Evolutionary conservation across 352 stramenopile species (phyloP).

Genomic region (Globisporangium radiosum): DNA sequence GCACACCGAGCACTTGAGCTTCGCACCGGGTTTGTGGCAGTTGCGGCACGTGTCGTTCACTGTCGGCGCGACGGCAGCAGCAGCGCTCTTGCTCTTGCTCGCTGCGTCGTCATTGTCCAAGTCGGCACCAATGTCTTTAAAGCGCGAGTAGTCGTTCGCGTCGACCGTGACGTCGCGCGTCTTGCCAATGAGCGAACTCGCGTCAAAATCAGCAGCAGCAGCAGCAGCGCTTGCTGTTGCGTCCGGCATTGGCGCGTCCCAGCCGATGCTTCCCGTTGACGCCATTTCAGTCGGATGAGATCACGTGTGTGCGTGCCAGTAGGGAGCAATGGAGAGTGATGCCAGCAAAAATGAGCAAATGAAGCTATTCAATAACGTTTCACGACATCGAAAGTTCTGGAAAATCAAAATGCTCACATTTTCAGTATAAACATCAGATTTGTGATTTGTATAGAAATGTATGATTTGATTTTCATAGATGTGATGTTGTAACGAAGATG

Average conservation of each 20-base stretch:
- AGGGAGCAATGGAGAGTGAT: background rate
- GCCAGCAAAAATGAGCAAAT: background rate
- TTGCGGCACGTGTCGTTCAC: conserved; percentile 52
- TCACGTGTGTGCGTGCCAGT: background rate
- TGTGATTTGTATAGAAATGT: no score
- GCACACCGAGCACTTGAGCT: conserved; percentile 84
- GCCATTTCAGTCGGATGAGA: background rate
- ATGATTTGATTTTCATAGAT: no score
- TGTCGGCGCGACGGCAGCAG: conserved; percentile 6
- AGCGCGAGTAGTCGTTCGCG: conserved; percentile 84
- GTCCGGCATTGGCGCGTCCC: conserved; percentile 32
- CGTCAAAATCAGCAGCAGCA: conserved; percentile 14
- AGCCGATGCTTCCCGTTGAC: conserved; percentile 27
- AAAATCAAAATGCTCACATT: background rate
- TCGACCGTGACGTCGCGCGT: conserved; percentile 61
- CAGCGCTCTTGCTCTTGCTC: conserved; percentile 13
- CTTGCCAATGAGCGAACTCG: conserved; percentile 51
- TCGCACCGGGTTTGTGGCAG: conserved; percentile 65
- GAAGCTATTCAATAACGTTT: background rate
- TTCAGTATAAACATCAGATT: no score
- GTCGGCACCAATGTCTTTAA: conserved; percentile 61
- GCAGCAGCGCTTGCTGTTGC: background rate
- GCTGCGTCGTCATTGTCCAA: conserved; percentile 28
- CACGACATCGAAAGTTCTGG: conserved; percentile 3
- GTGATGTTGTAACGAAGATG: no score